phyloP scores from a whole-genome alignment of 2,329 filamentous ascomycete genomes.

The Fusarium beomiforme region DNA sequence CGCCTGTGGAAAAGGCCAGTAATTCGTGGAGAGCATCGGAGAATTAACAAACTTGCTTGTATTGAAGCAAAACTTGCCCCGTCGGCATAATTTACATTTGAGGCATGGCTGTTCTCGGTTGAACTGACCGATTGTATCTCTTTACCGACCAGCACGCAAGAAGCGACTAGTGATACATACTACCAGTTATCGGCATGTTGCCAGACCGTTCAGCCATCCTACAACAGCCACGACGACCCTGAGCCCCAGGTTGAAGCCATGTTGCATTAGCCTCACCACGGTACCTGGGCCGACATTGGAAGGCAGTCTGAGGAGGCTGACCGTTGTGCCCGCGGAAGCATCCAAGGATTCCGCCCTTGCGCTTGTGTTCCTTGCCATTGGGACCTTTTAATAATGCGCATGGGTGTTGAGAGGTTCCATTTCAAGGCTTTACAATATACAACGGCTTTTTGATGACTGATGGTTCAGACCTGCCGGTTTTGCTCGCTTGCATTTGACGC shows the following conservation, averaged over 20 bases:
- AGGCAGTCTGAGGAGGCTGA: slow-evolving; percentile 15
- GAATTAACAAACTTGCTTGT: slow-evolving; percentile 6
- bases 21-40: slow-evolving; percentile 12
- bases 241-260: slow-evolving; percentile 34
- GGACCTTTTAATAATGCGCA: slow-evolving; percentile 15
- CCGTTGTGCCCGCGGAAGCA: slow-evolving; percentile 37
- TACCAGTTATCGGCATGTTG: slow-evolving; percentile 13
- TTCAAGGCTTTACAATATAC: background rate
- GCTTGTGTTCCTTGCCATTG: slow-evolving; percentile 30
- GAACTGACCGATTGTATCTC: slow-evolving; percentile 1
- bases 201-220: slow-evolving; percentile 23
- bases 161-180: slow-evolving; percentile 16
- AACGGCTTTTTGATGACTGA: slow-evolving; percentile 2
- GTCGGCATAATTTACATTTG: background rate
- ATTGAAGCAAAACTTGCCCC: background rate
- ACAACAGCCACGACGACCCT: slow-evolving; percentile 34
- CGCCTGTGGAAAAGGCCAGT: slow-evolving; percentile 1
- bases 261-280: slow-evolving; percentile 38
- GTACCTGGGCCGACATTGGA: slow-evolving; percentile 36
- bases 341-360: slow-evolving; percentile 32
- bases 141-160: slow-evolving; percentile 8
- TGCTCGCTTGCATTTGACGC: slow-evolving; percentile 25
- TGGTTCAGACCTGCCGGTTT: slow-evolving; percentile 28
- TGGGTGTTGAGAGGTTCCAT: slow-evolving; percentile 3
- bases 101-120: background rate